Base-by-base conservation (phyloP, 495 filamentous ascomycete species). In the Aspergillus ellipticus region DNA sequence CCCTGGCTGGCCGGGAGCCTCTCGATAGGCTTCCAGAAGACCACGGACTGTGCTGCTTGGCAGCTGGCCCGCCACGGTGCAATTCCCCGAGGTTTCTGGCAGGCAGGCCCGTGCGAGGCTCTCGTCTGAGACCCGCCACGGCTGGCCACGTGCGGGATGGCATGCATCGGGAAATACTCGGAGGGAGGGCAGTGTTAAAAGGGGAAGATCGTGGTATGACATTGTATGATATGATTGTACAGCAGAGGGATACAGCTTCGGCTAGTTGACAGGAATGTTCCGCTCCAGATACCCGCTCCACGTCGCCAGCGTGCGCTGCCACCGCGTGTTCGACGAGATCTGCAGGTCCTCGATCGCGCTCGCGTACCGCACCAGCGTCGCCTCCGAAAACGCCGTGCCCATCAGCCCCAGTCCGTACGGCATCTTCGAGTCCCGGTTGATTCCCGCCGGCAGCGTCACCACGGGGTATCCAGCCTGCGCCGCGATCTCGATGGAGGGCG, bases 261-360 rank as follows among this genome's bases (percentile, higher is more conserved):
- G n/a, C n/a, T 21, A 48, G 24, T 48, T 48, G 3, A 82, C 74
- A 5, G 81, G 81, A 39, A 85, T 60, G 56, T 79, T 79, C 31
- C 74, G 73, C 61, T 71, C 57, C 50, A 74, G 49, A 62, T 82
- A 83, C 8, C 76, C 79, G 4, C 74, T 65, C 82, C 82, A 85
- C 49, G 64, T 55, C n/a, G 82, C 80, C 50, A 74, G 64, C 16
- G 70, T 75, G 20, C 79, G 70, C 59, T 75, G 67, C 58, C 66
- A 74, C 59, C 56, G 53, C 5, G 69, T 74, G 7, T 60, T 66
- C 6, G 66, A 64, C 13, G 51, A 63, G 21, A 73, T 58, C 66
- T 79, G 72, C 51, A 87, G 66, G 66, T 89, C 83, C 70, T 90
- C 87, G 64, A 89, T 86, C 13, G 87, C 88, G 65, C 80, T 84